Percentiles rank a stretch among this genome's conserved stretches.
phyloP scores from a whole-genome alignment of 495 filamentous ascomycete genomes.

The Penicillium steckii region DNA sequence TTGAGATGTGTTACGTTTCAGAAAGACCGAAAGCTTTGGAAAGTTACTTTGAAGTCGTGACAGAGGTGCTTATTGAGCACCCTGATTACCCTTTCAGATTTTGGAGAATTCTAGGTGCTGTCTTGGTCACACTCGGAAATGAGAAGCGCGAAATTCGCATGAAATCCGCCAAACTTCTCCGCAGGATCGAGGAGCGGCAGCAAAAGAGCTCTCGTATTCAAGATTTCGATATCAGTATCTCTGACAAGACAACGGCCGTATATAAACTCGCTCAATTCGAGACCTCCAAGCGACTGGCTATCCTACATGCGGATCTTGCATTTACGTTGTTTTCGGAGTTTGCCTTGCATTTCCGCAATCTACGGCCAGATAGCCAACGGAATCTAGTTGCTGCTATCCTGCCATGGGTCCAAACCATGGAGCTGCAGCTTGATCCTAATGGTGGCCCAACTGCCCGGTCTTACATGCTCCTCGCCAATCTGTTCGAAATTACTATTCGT shows the following conservation, averaged over 20 bases:
- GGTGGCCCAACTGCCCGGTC: conserved; percentile 85
- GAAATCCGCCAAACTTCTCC: conserved; percentile 82
- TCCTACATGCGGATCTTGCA: conserved; percentile 81
- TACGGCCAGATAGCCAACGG: conserved; percentile 75
- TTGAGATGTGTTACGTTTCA: conserved; percentile 78
- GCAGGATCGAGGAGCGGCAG: conserved; percentile 79
- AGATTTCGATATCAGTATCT: conserved; percentile 97
- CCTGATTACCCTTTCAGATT: conserved; percentile 78
- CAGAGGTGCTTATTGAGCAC: conserved; percentile 77
- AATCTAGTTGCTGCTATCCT: conserved; percentile 94
- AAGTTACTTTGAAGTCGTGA: conserved; percentile 94
- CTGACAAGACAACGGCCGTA: conserved; percentile 96
- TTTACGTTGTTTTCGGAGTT: conserved; percentile 96
- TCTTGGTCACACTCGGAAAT: conserved; percentile 87
- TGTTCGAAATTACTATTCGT: conserved; percentile 94
- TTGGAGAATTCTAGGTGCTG: conserved; percentile 84
- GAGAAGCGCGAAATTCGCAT: conserved; percentile 83
- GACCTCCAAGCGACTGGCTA: conserved; percentile 85
- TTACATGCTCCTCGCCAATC: conserved; percentile 92
- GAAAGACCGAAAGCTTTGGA: conserved; percentile 75
- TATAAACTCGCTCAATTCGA: conserved; percentile 98
- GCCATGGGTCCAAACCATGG: conserved; percentile 93
- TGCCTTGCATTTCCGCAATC: conserved; percentile 81
- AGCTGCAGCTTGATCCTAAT: conserved; percentile 91
- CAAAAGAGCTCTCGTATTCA: conserved; percentile 86